phyloP scores from a whole-genome alignment of 2,329 filamentous ascomycete genomes.

The Neopestalotiopsis sp. region DNA sequence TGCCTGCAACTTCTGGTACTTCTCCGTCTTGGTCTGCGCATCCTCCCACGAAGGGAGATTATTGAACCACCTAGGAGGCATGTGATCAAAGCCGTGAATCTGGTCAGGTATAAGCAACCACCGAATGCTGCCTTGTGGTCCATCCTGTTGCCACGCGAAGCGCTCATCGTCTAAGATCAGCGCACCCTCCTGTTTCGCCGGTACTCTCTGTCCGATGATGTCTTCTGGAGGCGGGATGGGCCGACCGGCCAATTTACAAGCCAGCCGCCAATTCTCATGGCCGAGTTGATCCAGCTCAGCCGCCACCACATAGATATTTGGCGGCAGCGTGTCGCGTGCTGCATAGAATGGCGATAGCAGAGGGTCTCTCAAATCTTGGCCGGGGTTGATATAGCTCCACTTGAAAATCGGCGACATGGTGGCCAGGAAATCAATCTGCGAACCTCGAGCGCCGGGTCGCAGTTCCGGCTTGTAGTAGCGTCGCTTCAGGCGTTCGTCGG shows the following conservation, averaged over 20 bases:
- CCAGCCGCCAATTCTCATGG: slow-evolving; percentile 46
- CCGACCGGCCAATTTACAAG: slow-evolving; percentile 40
- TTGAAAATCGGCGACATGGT: slow-evolving; percentile 39
- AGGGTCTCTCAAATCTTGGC: slow-evolving; percentile 41
- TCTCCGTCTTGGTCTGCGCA: slow-evolving; percentile 36
- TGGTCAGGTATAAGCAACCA: slow-evolving; percentile 50
- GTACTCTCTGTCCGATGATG: slow-evolving; percentile 34
- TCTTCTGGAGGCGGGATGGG: slow-evolving; percentile 32
- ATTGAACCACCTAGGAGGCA: slow-evolving; percentile 33
- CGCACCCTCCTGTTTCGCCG: slow-evolving; percentile 23
- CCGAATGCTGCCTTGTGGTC: slow-evolving; percentile 35
- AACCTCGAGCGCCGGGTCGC: slow-evolving; percentile 31
- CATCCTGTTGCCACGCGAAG: slow-evolving; percentile 41
- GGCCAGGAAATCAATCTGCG: slow-evolving; percentile 33
- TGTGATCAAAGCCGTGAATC: slow-evolving; percentile 46
- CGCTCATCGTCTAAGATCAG: slow-evolving; percentile 40
- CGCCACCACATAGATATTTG: slow-evolving; percentile 47
- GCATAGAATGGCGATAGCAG: slow-evolving; percentile 46
- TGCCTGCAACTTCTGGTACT: slow-evolving; percentile 35
- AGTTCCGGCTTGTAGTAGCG: slow-evolving; percentile 44
- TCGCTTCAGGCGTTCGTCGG: slow-evolving; percentile 35
- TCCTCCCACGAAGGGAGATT: slow-evolving; percentile 37
- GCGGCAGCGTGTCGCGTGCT: slow-evolving; percentile 41
- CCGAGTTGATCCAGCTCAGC: slow-evolving; percentile 53
- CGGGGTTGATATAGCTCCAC: slow-evolving; percentile 47